Conservation (phyloP, 495 filamentous ascomycete genomes). For the Hypoxylon perforatum region DNA sequence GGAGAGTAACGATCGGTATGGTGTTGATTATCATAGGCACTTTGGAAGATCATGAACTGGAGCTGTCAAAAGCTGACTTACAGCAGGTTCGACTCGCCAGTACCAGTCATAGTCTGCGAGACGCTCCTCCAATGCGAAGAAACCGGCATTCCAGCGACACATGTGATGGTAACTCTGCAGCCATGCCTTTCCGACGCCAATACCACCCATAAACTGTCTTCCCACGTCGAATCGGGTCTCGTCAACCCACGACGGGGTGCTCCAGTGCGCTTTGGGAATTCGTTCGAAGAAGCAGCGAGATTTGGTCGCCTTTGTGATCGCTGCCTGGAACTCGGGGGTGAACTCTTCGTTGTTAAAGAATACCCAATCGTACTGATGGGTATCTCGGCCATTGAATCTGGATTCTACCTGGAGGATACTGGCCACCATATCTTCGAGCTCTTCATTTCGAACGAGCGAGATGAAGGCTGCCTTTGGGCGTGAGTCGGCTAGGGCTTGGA, state of each 20-base stretch:
- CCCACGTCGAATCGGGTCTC: constrained; percentile 65
- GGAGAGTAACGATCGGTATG: background rate
- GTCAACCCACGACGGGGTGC: constrained; percentile 74
- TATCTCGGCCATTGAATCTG: constrained; percentile 76
- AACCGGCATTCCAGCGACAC: constrained; percentile 80
- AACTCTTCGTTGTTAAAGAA: constrained; percentile 86
- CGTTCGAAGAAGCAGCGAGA: constrained; percentile 80
- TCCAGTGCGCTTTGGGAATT: constrained; percentile 78
- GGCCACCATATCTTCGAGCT: constrained; percentile 83
- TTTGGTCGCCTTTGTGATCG: constrained; percentile 74
- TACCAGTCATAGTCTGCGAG: constrained; percentile 77
- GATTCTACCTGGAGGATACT: constrained; percentile 83
- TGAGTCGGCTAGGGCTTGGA: constrained; percentile 28
- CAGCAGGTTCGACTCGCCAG: constrained; percentile 77
- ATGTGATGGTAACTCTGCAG: constrained; percentile 74
- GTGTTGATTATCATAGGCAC: background rate
- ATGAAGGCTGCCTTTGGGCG: constrained; percentile 86
- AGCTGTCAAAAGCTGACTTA: constrained; percentile 45
- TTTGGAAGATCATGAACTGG: background rate
- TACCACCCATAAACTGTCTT: constrained; percentile 61
- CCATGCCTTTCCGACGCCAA: constrained; percentile 66
- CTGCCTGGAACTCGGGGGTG: constrained; percentile 76
- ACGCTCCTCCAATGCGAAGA: constrained; percentile 77
- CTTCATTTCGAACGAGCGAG: constrained; percentile 79
- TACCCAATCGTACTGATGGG: constrained; percentile 86